Percentiles rank a stretch among this genome's conserved stretches.
Evolutionary conservation across 192 early-diverging fungal species (phyloP).

Genomic region (Entomortierella beljakovae): DNA sequence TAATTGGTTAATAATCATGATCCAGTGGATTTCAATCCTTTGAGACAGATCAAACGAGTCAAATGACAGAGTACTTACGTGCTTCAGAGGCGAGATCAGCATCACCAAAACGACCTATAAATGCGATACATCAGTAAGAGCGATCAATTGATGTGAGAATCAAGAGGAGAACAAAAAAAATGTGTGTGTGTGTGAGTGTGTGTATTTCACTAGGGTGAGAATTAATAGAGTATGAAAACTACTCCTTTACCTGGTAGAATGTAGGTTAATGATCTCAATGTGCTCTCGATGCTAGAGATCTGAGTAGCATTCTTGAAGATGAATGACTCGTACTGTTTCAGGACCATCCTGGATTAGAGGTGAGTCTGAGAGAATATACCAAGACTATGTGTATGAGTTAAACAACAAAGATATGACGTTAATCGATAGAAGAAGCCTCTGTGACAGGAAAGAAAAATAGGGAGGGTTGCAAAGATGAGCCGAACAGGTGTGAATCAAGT

Average conservation of each 20-base stretch:
- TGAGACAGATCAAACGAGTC: not conserved
- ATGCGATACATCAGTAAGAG: not conserved
- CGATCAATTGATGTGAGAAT: not conserved
- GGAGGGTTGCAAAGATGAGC: too few relatives aligned
- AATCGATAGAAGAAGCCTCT: too few relatives aligned
- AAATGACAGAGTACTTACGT: slow-evolving; percentile 53
- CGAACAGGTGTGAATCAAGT: too few relatives aligned
- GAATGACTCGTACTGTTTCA: slow-evolving; percentile 85
- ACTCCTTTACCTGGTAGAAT: slow-evolving; percentile 79
- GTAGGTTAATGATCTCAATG: slow-evolving; percentile 88
- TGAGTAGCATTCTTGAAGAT: slow-evolving; percentile 90
- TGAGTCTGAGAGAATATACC: too few relatives aligned
- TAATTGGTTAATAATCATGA: too few relatives aligned
- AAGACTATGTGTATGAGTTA: too few relatives aligned
- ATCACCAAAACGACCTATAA: slow-evolving; percentile 88
- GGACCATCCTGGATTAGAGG: slow-evolving; percentile 52
- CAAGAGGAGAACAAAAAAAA: too few relatives aligned
- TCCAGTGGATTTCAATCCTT: too few relatives aligned
- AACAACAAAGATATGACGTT: too few relatives aligned
- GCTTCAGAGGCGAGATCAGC: slow-evolving; percentile 93
- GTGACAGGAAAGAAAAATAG: too few relatives aligned
- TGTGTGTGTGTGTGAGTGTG: too few relatives aligned
- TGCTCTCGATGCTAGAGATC: slow-evolving; percentile 89
- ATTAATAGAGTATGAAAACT: not conserved
- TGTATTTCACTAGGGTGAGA: not conserved